A percentile compares a stretch with the other conserved stretches of the same genome.
Conservation (phyloP, 1,284 basidiomycete species). For the Ceratorhiza oryzae-sativae region DNA sequence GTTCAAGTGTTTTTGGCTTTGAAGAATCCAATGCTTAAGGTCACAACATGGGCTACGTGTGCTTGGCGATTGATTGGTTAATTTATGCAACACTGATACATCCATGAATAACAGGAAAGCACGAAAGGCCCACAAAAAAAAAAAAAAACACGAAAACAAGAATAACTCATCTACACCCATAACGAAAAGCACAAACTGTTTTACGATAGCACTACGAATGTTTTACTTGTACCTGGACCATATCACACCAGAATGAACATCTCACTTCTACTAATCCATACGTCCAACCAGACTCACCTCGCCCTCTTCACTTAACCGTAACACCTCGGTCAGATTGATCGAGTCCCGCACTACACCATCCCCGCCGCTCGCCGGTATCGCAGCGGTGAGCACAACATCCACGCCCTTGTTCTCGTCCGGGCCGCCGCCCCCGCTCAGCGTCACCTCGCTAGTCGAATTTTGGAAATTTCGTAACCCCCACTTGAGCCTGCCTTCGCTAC, state of each 20-base stretch:
- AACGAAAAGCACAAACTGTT: background rate
- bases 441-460: slow-evolving; percentile 5
- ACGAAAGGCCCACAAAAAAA: background rate
- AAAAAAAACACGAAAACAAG: background rate
- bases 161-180: background rate
- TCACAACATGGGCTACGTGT: too few relatives aligned
- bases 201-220: background rate
- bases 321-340: slow-evolving; percentile 3
- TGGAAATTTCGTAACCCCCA: slow-evolving; percentile 13
- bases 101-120: background rate
- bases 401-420: background rate
- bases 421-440: background rate
- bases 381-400: background rate
- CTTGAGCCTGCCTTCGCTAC: background rate
- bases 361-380: background rate
- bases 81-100: background rate
- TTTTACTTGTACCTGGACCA: background rate
- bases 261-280: background rate
- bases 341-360: background rate
- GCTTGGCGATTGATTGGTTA: background rate
- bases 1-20: too few relatives aligned
- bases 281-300: background rate
- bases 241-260: background rate
- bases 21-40: too few relatives aligned
- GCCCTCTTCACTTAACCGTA: slow-evolving; percentile 8